These are phyloP conservation scores for Ophiosphaerella herpotricha DNA, from an alignment of 2,329 filamentous ascomycete species.

Conservation along the genomic window DNA sequence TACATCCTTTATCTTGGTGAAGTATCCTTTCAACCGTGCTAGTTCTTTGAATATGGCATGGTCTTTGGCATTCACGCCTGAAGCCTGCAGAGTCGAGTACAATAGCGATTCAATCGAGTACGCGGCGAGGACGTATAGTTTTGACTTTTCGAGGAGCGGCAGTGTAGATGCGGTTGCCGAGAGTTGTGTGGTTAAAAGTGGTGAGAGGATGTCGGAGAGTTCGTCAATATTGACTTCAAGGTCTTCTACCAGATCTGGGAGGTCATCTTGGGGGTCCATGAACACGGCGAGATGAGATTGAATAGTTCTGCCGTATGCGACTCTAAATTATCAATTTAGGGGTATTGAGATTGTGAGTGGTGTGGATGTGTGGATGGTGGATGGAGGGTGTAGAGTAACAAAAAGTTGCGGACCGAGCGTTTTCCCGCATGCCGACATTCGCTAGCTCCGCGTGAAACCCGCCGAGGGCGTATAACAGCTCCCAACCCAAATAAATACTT, in stretches of 20 bases:
- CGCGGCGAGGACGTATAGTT: conserved; percentile 84
- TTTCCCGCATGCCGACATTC: conserved; percentile 9
- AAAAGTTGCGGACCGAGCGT: conserved; percentile 34
- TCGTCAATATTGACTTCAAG: conserved; percentile 80
- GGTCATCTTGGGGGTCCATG: conserved; percentile 60
- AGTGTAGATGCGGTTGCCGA: conserved; percentile 74
- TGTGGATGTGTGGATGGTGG: conserved; percentile 1
- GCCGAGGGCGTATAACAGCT: background rate
- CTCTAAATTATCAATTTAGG: background rate
- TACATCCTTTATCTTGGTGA: conserved; percentile 82
- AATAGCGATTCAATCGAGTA: conserved; percentile 91
- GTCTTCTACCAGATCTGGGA: conserved; percentile 71
- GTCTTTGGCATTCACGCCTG: conserved; percentile 76
- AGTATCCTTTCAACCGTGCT: conserved; percentile 85
- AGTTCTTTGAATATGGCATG: conserved; percentile 88
- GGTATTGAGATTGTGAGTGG: background rate
- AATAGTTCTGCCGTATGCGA: background rate
- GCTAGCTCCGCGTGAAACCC: conserved; percentile 16
- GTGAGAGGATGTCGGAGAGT: conserved; percentile 73
- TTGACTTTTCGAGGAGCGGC: conserved; percentile 91
- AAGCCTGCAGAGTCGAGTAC: conserved; percentile 80
- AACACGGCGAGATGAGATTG: background rate
- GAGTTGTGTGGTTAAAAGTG: conserved; percentile 70
- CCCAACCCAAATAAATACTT: background rate
- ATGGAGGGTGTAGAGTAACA: conserved; percentile 2